Percentiles rank a stretch among this genome's conserved stretches.
These are phyloP conservation scores for Mortierella polycephala DNA, from an alignment of 371 early-diverging fungal genomes.

Conservation along the genomic window DNA sequence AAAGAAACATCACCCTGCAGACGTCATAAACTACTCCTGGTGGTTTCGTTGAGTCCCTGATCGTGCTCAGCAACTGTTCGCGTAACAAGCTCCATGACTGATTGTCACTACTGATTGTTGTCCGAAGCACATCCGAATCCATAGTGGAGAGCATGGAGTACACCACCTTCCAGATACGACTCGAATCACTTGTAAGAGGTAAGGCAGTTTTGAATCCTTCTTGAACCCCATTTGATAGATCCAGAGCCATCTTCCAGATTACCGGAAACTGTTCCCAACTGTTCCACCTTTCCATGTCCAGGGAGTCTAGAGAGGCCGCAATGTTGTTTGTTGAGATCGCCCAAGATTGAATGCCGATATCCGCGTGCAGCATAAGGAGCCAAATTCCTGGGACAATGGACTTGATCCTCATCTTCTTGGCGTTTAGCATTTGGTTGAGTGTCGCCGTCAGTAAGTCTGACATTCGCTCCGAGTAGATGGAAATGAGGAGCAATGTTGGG, in stretches of 20 bases:
- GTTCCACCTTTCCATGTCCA: constrained; percentile 27
- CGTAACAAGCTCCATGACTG: constrained; percentile 18
- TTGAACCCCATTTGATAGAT: constrained; percentile 9
- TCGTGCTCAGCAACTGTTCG: constrained; percentile 2
- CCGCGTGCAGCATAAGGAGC: constrained; percentile 35
- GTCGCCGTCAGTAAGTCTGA: constrained; percentile 13
- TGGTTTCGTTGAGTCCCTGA: constrained; percentile 11
- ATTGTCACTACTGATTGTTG: constrained; percentile 4
- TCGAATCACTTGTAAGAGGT: constrained; percentile 18
- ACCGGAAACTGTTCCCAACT: constrained; percentile 43
- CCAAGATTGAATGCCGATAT: constrained; percentile 29
- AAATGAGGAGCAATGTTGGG: constrained; percentile 20
- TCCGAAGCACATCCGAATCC: constrained; percentile 16
- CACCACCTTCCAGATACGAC: constrained; percentile 20
- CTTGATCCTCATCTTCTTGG: constrained; percentile 30
- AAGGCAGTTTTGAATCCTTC: constrained; percentile 1
- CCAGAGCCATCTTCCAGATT: constrained; percentile 15
- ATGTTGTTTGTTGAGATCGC: constrained; percentile 20
- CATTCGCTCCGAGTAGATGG: constrained; percentile 14
- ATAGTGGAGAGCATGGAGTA: constrained; percentile 29
- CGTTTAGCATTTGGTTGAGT: constrained; percentile 19
- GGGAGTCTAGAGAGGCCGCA: constrained; percentile 15
- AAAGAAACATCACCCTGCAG: constrained; percentile 17
- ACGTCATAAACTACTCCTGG: constrained; percentile 21
- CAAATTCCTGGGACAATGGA: constrained; percentile 42